These are phyloP conservation scores for Gossypium rotundifolium DNA, from an alignment of 345 rosid species.

Conservation along the genomic window DNA sequence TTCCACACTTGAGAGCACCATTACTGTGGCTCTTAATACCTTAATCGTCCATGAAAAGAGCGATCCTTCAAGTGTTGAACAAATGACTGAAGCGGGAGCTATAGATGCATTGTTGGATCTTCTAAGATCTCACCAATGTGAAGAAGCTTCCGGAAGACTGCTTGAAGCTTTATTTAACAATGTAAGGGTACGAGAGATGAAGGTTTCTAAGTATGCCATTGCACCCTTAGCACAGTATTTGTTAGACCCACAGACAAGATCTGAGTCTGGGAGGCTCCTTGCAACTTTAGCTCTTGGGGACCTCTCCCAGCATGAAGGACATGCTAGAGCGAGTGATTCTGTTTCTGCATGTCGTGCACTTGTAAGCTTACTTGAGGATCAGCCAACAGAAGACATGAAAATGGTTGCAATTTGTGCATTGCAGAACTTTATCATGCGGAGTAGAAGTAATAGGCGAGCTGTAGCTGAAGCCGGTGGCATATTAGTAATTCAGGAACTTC, in stretches of 20 bases:
- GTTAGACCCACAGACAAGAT: conserved; percentile 82
- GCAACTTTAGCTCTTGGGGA: conserved; percentile 83
- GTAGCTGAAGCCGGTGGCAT: conserved; percentile 97
- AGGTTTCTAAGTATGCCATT: conserved; percentile 72
- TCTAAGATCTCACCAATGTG: conserved; percentile 79
- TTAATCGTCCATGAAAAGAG: conserved; percentile 57
- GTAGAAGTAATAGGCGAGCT: conserved; percentile 84
- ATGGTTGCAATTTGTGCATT: conserved; percentile 86
- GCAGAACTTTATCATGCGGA: conserved; percentile 88
- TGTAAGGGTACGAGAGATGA: conserved; percentile 71
- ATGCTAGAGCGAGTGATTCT: conserved; percentile 77
- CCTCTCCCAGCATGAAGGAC: conserved; percentile 82
- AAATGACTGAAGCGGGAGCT: conserved; percentile 82
- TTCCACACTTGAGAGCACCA: conserved; percentile 61
- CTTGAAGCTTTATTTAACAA: conserved; percentile 88
- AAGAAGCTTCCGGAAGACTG: conserved; percentile 74
- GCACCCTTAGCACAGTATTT: conserved; percentile 81
- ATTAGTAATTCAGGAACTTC: conserved; percentile 69
- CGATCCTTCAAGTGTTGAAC: conserved; percentile 64
- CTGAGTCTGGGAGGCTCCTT: conserved; percentile 77
- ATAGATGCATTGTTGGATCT: conserved; percentile 67
- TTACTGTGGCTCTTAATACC: conserved; percentile 62
- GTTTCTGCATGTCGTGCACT: conserved; percentile 86
- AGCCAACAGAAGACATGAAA: conserved; percentile 84
- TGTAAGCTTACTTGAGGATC: conserved; percentile 78